phyloP scores from a whole-genome alignment of 2,329 filamentous ascomycete genomes.

The Colletotrichum neosansevieriae region DNA sequence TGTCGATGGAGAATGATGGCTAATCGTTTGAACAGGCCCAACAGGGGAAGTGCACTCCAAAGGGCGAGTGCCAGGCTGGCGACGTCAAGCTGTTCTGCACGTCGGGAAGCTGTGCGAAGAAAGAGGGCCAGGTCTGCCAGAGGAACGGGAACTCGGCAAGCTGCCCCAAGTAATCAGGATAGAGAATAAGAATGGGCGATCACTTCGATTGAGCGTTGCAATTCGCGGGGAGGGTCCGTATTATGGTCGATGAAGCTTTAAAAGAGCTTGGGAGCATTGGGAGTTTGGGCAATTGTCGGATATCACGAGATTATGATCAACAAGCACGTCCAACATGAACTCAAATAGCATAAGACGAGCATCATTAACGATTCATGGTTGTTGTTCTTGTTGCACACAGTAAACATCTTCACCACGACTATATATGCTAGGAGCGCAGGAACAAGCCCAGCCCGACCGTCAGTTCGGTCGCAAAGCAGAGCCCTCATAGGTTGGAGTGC shows the following conservation, averaged over 20 bases:
- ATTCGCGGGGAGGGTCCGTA: no score
- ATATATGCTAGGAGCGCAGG: no score
- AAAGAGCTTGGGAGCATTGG: no score
- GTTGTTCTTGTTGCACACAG: background rate
- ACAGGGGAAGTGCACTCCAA: constrained; percentile 1
- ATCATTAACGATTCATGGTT: background rate
- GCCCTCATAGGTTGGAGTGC: background rate
- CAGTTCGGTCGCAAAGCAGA: no score
- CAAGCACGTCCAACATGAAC: no score
- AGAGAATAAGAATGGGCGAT: no score
- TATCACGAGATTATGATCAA: no score
- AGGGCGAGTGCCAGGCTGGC: constrained; percentile 1
- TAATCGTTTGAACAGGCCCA: background rate
- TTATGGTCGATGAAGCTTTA: no score
- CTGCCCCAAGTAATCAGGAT: background rate
- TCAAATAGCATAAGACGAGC: no score
- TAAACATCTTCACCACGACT: background rate
- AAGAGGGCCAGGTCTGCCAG: background rate
- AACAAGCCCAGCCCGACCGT: no score
- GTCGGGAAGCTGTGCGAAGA: constrained; percentile 5
- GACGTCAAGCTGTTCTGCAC: constrained; percentile 9
- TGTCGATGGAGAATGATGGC: background rate
- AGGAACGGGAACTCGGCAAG: constrained; percentile 1
- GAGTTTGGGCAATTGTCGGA: no score
- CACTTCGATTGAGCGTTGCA: no score